Percentiles rank a stretch among this genome's conserved stretches.
Conservation (phyloP, 805 yeast genomes). For the Candida pini region DNA sequence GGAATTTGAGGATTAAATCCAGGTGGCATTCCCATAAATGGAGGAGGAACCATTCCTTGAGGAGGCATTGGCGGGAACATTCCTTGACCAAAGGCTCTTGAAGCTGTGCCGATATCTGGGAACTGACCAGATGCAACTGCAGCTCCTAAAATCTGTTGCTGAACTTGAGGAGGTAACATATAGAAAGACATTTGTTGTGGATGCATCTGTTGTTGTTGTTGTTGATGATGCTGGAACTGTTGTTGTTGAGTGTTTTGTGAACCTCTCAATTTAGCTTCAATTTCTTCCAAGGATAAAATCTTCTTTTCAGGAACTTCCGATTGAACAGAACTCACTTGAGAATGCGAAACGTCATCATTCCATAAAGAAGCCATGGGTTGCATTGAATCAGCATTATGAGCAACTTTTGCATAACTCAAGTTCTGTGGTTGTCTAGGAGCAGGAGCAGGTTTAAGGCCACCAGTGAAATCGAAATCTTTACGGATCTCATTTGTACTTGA, state of each 20-base stretch:
- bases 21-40: slow-evolving; percentile 17
- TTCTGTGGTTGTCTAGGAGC: slow-evolving; percentile 24
- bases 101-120: slow-evolving; percentile 26
- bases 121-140: slow-evolving; percentile 30
- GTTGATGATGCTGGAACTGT: slow-evolving; percentile 19
- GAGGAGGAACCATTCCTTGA: slow-evolving; percentile 20
- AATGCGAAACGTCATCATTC: slow-evolving; percentile 32
- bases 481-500: slow-evolving; percentile 37
- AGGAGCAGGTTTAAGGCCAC: slow-evolving; percentile 18
- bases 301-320: slow-evolving; percentile 28
- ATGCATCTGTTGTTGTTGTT: slow-evolving; percentile 14
- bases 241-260: slow-evolving; percentile 29
- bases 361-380: slow-evolving; percentile 72
- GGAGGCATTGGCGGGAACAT: slow-evolving; percentile 19
- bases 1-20: slow-evolving; percentile 9
- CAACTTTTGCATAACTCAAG: slow-evolving; percentile 40
- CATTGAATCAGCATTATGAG: slow-evolving; percentile 37
- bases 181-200: slow-evolving; percentile 18
- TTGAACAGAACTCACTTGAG: slow-evolving; percentile 18
- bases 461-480: slow-evolving; percentile 62
- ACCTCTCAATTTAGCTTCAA: slow-evolving; percentile 70
- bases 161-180: slow-evolving; percentile 28
- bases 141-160: slow-evolving; percentile 25
- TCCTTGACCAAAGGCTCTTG: slow-evolving; percentile 28
- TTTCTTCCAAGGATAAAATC: slow-evolving; percentile 71